phyloP scores from a whole-genome alignment of 2,329 filamentous ascomycete species.

The Hymenoscyphus salicellus region DNA sequence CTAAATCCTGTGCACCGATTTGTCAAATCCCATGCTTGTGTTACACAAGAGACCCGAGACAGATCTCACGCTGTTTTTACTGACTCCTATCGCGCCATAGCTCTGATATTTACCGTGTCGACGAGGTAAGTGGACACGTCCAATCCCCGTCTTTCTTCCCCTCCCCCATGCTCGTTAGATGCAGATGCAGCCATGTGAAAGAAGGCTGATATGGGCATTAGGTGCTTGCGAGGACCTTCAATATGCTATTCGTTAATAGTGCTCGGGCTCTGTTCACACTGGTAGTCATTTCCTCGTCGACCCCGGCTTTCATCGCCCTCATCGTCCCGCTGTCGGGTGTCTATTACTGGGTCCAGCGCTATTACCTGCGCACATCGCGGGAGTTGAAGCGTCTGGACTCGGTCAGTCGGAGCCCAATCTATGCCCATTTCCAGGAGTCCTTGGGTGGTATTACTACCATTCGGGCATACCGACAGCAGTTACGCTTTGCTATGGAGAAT shows the following conservation, averaged over 20 bases:
- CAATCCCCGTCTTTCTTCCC: neutral
- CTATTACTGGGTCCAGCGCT: constrained; percentile 92
- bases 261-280: constrained; percentile 79
- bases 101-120: constrained; percentile 52
- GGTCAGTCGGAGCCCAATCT: constrained; percentile 92
- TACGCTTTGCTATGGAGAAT: constrained; percentile 86
- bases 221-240: constrained; percentile 92
- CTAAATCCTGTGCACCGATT: constrained; percentile 19
- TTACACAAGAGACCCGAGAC: constrained; percentile 17
- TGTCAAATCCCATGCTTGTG: constrained; percentile 23
- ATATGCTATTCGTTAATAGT: constrained; percentile 84
- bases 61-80: constrained; percentile 21
- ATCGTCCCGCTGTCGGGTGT: constrained; percentile 77
- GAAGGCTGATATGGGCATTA: constrained; percentile 64
- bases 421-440: constrained; percentile 97
- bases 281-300: constrained; percentile 76
- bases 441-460: constrained; percentile 93
- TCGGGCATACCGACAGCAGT: constrained; percentile 86
- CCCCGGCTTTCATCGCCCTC: constrained; percentile 74
- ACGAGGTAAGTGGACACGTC: constrained; percentile 29
- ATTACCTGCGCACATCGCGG: constrained; percentile 92
- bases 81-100: constrained; percentile 22
- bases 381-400: constrained; percentile 96
- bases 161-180: constrained; percentile 26
- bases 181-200: constrained; percentile 5